A percentile compares a stretch with the other conserved stretches of the same genome.
phyloP scores from a whole-genome alignment of 164 flowering plant genomes.

The Sextonia rubra region DNA sequence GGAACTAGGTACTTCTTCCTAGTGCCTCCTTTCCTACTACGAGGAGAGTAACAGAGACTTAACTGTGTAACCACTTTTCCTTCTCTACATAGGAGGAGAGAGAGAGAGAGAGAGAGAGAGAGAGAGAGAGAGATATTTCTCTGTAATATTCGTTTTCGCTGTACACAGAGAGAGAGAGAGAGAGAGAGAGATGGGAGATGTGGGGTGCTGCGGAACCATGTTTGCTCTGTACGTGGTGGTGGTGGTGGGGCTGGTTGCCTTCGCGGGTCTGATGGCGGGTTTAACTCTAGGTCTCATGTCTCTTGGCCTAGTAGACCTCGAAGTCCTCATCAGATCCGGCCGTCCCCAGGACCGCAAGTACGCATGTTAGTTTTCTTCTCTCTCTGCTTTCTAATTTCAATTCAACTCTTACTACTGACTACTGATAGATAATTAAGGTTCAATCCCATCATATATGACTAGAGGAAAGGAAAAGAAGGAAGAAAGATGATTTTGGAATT shows the following conservation, averaged over 20 bases:
- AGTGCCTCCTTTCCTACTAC: too few species aligned
- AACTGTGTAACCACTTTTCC: too few species aligned
- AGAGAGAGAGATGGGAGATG: constrained; percentile 35
- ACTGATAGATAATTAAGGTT: too few species aligned
- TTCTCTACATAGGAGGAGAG: neutral
- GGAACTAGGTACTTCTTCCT: too few species aligned
- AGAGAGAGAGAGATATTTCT: too few species aligned
- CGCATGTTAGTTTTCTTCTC: constrained; percentile 41
- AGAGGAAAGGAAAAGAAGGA: too few species aligned
- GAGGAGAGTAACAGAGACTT: too few species aligned
- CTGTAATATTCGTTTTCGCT: too few species aligned
- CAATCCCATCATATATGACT: too few species aligned
- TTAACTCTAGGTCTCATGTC: constrained; percentile 93
- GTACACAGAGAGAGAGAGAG: neutral
- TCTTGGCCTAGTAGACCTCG: constrained; percentile 90
- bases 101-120: neutral
- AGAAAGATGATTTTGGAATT: too few species aligned
- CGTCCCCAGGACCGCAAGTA: constrained; percentile 72
- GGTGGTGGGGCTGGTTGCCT: constrained; percentile 56
- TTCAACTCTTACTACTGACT: too few species aligned
- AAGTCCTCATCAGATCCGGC: constrained; percentile 86
- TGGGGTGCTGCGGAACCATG: constrained; percentile 51
- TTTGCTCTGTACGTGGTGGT: constrained; percentile 45
- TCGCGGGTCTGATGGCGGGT: constrained; percentile 97
- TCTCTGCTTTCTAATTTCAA: too few species aligned